A percentile compares a stretch with the other conserved stretches of the same genome.
Conservation (phyloP, 208 protist genomes). For the Ichthyophonus hoferi region DNA sequence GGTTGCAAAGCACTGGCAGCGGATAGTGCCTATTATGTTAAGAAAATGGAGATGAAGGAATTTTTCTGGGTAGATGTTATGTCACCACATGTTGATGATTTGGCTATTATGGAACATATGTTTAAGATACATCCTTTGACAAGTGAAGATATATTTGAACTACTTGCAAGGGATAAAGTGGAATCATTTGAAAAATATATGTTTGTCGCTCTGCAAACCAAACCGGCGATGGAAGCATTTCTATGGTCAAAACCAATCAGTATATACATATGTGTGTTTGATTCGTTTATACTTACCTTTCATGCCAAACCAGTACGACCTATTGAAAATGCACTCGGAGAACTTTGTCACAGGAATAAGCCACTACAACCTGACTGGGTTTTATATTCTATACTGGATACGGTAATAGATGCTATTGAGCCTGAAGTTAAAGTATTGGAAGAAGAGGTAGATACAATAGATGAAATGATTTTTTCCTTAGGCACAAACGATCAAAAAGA, state of each 20-base stretch:
- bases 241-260: background rate
- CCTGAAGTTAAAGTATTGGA: background rate
- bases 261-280: background rate
- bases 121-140: background rate
- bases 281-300: background rate
- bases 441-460: background rate
- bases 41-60: background rate
- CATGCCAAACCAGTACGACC: background rate
- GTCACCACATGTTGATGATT: background rate
- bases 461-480: background rate
- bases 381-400: background rate
- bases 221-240: background rate
- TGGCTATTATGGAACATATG: background rate
- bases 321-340: background rate
- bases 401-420: background rate
- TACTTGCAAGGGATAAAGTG: background rate
- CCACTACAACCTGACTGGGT: background rate
- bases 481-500: background rate
- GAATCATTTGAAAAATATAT: background rate
- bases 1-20: background rate
- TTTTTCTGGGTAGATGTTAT: background rate
- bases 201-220: background rate
- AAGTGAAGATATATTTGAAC: background rate
- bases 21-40: background rate
- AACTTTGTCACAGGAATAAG: background rate